phyloP scores from a whole-genome alignment of 192 early-diverging fungal genomes.

The Coemansia interrupta region DNA sequence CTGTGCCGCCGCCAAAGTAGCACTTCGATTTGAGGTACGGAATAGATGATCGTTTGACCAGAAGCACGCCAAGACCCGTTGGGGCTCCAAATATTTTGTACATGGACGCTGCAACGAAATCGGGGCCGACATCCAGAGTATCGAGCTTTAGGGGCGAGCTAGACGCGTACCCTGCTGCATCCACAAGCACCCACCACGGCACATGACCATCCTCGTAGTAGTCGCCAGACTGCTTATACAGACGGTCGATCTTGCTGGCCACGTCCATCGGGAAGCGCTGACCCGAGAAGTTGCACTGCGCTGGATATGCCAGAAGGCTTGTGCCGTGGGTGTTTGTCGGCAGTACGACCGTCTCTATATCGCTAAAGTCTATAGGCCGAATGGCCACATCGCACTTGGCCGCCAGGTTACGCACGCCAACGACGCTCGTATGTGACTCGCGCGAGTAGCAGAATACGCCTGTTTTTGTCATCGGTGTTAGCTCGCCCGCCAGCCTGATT shows the following conservation, averaged over 20 bases:
- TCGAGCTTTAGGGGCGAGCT: conserved; percentile 61
- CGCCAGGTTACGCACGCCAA: conserved; percentile 66
- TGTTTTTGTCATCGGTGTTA: conserved; percentile 56
- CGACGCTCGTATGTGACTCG: conserved; percentile 70
- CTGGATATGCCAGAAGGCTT: conserved; percentile 71
- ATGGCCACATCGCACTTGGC: conserved; percentile 23
- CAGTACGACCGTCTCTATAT: conserved; percentile 16
- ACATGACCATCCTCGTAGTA: conserved; percentile 6
- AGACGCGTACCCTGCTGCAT: conserved; percentile 69
- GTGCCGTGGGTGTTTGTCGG: conserved; percentile 16
- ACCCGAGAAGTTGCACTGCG: conserved; percentile 84
- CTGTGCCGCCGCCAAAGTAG: conserved; percentile 82
- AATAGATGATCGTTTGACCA: conserved; percentile 57
- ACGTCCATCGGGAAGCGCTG: conserved; percentile 65
- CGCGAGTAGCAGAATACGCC: conserved; percentile 59
- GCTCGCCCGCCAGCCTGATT: conserved; percentile 70
- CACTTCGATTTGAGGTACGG: conserved; percentile 52
- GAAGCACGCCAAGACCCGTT: conserved; percentile 74
- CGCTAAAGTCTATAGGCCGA: conserved; percentile 23
- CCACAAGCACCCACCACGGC: conserved; percentile 63
- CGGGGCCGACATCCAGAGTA: conserved; percentile 48
- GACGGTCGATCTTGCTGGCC: conserved; percentile 43
- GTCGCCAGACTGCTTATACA: conserved; percentile 17
- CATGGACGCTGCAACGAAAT: conserved; percentile 74
- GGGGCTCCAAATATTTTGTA: conserved; percentile 90